phyloP scores from a whole-genome alignment of 1,139 yeast species.

The Candida sojae region DNA sequence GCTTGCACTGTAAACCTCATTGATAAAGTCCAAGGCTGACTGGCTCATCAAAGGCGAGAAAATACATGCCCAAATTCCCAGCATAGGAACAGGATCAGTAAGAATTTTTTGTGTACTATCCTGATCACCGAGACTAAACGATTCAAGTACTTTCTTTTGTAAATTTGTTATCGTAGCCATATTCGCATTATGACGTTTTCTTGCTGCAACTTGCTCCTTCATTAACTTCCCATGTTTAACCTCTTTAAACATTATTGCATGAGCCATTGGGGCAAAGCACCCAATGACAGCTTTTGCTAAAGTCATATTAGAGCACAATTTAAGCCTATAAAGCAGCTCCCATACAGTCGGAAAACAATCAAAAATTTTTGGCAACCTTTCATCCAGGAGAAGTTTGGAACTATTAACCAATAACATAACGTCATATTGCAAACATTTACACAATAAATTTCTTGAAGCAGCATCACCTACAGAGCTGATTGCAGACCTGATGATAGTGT shows the following conservation, averaged over 20 bases:
- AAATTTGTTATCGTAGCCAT: conserved; percentile 23
- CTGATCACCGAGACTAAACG: conserved; percentile 44
- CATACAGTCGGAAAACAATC: conserved; percentile 52
- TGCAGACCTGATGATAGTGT: conserved; percentile 23
- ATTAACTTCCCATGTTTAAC: conserved; percentile 24
- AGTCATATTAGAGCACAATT: conserved; percentile 34
- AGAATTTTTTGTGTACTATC: conserved; percentile 38
- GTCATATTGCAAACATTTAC: conserved; percentile 55
- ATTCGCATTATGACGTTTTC: conserved; percentile 34
- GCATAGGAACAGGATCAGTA: conserved; percentile 26
- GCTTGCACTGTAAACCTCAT: conserved; percentile 68
- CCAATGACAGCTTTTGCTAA: conserved; percentile 42
- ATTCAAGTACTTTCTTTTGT: conserved; percentile 31
- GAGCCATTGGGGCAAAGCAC: conserved; percentile 45
- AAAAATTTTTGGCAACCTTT: conserved; percentile 40
- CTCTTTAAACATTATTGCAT: conserved; percentile 36
- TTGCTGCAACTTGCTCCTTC: conserved; percentile 24
- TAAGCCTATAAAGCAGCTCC: conserved; percentile 36
- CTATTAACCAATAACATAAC: conserved; percentile 56
- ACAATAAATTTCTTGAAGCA: conserved; percentile 44
- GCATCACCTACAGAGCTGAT: conserved; percentile 14
- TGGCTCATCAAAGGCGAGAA: conserved; percentile 64
- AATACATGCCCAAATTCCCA: conserved; percentile 70
- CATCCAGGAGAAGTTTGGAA: conserved; percentile 43
- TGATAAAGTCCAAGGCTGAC: conserved; percentile 69